Evolutionary conservation across 495 filamentous ascomycete species (phyloP), one percentile per base, ranked within the genome.

Genomic region (Delitschia confertaspora): DNA sequence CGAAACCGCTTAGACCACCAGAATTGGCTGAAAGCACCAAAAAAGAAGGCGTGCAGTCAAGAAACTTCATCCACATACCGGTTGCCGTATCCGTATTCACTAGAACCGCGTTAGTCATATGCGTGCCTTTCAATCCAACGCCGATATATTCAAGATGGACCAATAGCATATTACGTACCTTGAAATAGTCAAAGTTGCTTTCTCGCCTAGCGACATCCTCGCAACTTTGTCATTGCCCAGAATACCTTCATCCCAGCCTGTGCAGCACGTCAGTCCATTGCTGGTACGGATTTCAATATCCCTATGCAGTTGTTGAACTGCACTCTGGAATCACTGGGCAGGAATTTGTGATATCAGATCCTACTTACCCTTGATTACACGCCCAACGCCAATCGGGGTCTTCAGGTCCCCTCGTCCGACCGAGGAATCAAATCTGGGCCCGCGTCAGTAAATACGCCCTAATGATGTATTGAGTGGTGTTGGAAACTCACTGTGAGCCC

Each of bases 211-310:
- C 44, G 51, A 51, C 55, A 58, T 58, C 34, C 25, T 16, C 19
- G 25, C 9, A 9, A 25, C 44, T n/a, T 21, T 21, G 13, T 3
- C 19, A 31, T 35, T 42, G 42, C 51, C 47, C 11, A 58, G 38
- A 38, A 58, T 58, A 24, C 55, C 55, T 22, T 55, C 51, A 49
- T 58, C 55, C 52, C 51, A 58, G 43, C 55, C 55, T 58, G 44
- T 51, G 42, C 44, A 45, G 36, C 26, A 38, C 18, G 29, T 52
- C 41, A 55, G 42, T 47, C 22, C 26, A 41, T 31, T 30, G 17
- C 45, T 20, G 33, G 33, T 44, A 33, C 14, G 23, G 45, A 33
- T 17, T 23, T 41, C n/a, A 17, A 40, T 33, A 31, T 16, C 4
- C 23, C 39, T n/a, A 13, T 13, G 24, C 25, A 44, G 33, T 25